Conservation (phyloP, 441 rosid species). For the Croton setiger region DNA sequence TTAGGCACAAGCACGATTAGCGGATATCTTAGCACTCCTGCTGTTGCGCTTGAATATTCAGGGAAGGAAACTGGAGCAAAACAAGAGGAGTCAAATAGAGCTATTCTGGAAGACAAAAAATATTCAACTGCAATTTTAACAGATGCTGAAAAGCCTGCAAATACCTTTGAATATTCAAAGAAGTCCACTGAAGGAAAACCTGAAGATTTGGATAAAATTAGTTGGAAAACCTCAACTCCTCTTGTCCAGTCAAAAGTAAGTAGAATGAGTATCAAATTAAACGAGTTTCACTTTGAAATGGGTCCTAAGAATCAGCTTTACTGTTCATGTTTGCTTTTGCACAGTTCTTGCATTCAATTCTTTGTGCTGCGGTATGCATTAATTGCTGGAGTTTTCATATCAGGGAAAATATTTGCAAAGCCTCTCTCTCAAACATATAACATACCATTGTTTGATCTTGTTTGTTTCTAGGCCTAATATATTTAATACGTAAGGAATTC, state of each 20-base stretch:
- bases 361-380: neutral
- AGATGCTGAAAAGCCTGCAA: slow-evolving; percentile 29
- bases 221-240: slow-evolving; percentile 42
- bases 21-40: slow-evolving; percentile 26
- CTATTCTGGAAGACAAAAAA: slow-evolving; percentile 24
- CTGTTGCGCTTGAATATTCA: slow-evolving; percentile 31
- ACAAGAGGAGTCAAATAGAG: slow-evolving; percentile 32
- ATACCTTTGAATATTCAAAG: slow-evolving; percentile 32
- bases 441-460: neutral
- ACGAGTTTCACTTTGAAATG: slow-evolving; percentile 10
- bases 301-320: slow-evolving; percentile 1
- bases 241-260: slow-evolving; percentile 53
- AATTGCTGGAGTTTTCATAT: neutral
- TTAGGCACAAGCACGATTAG: slow-evolving; percentile 18
- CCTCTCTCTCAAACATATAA: neutral
- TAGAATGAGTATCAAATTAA: slow-evolving; percentile 14
- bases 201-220: slow-evolving; percentile 35
- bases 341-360: neutral
- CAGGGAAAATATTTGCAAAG: neutral
- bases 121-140: slow-evolving; percentile 8
- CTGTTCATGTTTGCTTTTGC: neutral
- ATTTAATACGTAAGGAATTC: neutral
- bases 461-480: neutral
- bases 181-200: slow-evolving; percentile 32
- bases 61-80: slow-evolving; percentile 34